These are phyloP conservation scores for Aureobasidium leucospermi DNA, from an alignment of 2,329 filamentous ascomycete species.

Conservation along the genomic window DNA sequence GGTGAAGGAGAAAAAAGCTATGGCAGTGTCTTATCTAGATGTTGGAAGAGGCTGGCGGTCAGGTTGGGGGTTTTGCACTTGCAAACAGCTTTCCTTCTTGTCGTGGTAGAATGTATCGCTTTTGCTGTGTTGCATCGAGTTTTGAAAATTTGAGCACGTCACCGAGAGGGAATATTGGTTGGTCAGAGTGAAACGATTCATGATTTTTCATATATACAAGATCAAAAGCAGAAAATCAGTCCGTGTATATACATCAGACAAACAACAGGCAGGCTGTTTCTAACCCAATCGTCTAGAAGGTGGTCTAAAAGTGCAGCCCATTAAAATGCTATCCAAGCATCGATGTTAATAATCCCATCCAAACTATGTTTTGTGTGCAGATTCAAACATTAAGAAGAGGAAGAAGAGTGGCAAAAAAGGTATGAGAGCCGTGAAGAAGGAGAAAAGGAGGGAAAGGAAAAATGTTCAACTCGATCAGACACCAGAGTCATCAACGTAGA, in stretches of 20 bases:
- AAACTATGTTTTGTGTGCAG: too few species aligned
- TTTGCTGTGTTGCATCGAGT: background rate
- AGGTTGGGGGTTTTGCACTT: background rate
- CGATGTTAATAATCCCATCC: background rate
- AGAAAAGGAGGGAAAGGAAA: background rate
- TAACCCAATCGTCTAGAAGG: background rate
- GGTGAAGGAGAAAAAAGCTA: background rate
- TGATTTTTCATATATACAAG: background rate
- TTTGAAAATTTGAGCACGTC: background rate
- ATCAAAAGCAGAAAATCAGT: background rate
- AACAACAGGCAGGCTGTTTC: too few species aligned
- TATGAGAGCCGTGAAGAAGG: background rate
- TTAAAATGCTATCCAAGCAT: background rate
- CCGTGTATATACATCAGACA: background rate
- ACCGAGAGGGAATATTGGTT: background rate
- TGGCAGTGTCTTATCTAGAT: background rate
- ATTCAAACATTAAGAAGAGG: background rate
- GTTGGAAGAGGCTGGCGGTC: background rate
- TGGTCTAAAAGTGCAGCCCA: background rate
- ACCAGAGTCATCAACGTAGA: constrained; percentile 18
- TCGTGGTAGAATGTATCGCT: background rate
- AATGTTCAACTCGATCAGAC: constrained; percentile 14
- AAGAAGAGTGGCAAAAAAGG: background rate
- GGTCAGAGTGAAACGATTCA: background rate
- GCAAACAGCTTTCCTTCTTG: background rate